Conservation (phyloP, 805 yeast genomes). For the Schwanniomyces vanrijiae region DNA sequence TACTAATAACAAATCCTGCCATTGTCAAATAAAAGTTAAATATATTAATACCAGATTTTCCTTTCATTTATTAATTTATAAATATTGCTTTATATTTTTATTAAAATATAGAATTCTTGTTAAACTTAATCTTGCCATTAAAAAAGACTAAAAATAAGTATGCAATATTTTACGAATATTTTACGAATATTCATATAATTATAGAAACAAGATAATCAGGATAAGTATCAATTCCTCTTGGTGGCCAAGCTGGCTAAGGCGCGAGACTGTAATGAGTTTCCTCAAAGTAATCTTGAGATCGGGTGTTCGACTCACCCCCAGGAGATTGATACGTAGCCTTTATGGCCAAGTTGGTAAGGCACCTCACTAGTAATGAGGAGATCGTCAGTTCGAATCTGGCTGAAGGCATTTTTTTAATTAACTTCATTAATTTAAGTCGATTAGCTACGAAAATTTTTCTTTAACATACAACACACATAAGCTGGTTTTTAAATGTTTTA, state of each 20-base stretch:
- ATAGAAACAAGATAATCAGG: too few relatives aligned
- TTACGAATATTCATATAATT: too few relatives aligned
- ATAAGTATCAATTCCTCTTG: conserved; percentile 26
- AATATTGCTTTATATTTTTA: too few relatives aligned
- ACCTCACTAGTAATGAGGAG: conserved; percentile 35
- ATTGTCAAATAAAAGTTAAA: too few relatives aligned
- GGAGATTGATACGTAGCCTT: conserved; percentile 34
- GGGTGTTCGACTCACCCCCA: conserved; percentile 54
- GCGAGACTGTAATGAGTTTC: conserved; percentile 45
- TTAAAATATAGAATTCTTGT: too few relatives aligned
- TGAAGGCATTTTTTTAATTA: conserved; percentile 23
- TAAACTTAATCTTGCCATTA: too few relatives aligned
- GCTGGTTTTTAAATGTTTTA: background rate
- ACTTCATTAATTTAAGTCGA: background rate
- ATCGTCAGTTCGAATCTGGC: conserved; percentile 31
- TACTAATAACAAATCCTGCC: too few relatives aligned
- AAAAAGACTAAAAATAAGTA: too few relatives aligned
- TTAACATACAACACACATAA: background rate
- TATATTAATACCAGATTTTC: too few relatives aligned
- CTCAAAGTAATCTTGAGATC: conserved; percentile 46
- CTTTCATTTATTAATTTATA: too few relatives aligned
- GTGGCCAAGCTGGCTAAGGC: conserved; percentile 53
- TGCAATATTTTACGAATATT: too few relatives aligned
- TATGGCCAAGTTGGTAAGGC: conserved; percentile 37
- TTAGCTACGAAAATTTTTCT: background rate